phyloP scores from a whole-genome alignment of 2,329 filamentous ascomycete genomes.

The Alternaria brassicicola region DNA sequence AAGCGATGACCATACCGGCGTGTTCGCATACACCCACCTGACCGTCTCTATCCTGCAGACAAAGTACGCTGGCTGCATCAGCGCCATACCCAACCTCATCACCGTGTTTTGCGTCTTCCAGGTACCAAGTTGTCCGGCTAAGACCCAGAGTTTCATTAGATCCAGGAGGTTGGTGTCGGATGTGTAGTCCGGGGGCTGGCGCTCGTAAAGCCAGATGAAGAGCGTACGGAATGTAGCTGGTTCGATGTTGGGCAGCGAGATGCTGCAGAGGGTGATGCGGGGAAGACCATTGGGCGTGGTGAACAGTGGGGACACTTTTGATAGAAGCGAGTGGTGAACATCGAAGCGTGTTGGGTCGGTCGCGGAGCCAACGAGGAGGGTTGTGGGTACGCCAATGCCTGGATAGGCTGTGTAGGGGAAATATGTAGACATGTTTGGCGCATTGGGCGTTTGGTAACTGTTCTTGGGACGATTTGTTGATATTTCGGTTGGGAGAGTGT shows the following conservation, averaged over 20 bases:
- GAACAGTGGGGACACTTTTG: conserved; percentile 3
- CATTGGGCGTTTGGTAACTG: fast-evolving
- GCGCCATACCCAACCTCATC: conserved; percentile 13
- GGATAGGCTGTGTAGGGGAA: neutral
- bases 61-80: conserved; percentile 3
- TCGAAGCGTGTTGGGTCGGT: conserved; percentile 3
- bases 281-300: neutral
- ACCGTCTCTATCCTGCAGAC: neutral
- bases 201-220: neutral
- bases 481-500: neutral
- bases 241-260: neutral
- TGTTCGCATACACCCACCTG: conserved; percentile 13
- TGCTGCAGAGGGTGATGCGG: neutral
- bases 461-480: too few relatives aligned
- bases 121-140: conserved; percentile 5
- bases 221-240: neutral
- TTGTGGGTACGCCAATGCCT: neutral
- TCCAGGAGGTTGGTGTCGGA: neutral
- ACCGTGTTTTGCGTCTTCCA: conserved; percentile 14
- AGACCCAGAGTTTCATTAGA: neutral
- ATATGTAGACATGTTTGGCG: neutral
- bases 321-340: conserved; percentile 7
- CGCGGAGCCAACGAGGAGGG: conserved; percentile 6
- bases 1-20: neutral
- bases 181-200: neutral